A percentile compares a stretch with the other conserved stretches of the same genome.
These are phyloP conservation scores for Mycoemilia scoparia DNA, from an alignment of 192 early-diverging fungal species.

Conservation along the genomic window DNA sequence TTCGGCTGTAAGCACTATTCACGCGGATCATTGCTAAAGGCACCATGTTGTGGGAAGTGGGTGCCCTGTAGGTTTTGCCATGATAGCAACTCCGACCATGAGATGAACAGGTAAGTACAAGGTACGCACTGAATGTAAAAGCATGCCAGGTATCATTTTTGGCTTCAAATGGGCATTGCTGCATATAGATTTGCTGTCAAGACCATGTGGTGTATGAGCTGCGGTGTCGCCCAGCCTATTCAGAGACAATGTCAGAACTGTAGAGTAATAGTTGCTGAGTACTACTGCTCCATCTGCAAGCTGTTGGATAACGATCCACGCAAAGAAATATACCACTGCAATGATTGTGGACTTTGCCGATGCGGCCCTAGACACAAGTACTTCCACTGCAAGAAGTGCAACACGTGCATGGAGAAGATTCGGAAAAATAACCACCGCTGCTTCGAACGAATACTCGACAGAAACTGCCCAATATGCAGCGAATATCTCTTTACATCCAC, in stretches of 20 bases:
- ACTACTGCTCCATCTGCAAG: conserved; percentile 81
- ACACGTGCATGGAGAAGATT: conserved; percentile 68
- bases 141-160: background rate
- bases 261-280: conserved; percentile 37
- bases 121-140: background rate
- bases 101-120: conserved; percentile 39
- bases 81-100: conserved; percentile 44
- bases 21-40: conserved; percentile 37
- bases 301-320: conserved; percentile 72
- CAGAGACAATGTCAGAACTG: conserved; percentile 53
- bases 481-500: conserved; percentile 86
- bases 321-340: conserved; percentile 85
- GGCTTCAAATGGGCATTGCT: no score
- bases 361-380: conserved; percentile 66
- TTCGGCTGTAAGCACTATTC: conserved; percentile 47
- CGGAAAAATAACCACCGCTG: conserved; percentile 68
- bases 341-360: conserved; percentile 83
- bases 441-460: conserved; percentile 76
- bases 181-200: conserved; percentile 41
- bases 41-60: conserved; percentile 58
- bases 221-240: conserved; percentile 59
- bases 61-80: conserved; percentile 62
- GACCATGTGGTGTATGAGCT: conserved; percentile 91
- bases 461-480: conserved; percentile 92
- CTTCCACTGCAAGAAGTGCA: conserved; percentile 83